Base-by-base conservation (phyloP, 1,139 yeast genomes). In the Kluyveromyces marxianus region DNA sequence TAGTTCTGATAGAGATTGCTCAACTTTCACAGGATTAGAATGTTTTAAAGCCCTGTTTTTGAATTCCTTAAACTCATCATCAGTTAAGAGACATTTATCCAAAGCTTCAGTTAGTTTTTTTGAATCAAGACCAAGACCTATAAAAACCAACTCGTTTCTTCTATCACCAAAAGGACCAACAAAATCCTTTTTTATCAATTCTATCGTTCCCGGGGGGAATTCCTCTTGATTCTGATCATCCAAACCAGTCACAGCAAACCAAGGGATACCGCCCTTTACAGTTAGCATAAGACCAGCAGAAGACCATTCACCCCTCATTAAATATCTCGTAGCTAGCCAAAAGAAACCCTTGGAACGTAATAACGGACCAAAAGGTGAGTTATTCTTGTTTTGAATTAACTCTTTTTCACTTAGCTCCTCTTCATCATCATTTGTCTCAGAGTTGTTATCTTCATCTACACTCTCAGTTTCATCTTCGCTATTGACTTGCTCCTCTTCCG, bases 241-340 rank as follows among this genome's bases (percentile, higher is more conserved):
- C 6, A 63, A 60, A 1, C 69, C 70, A n/a, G 68, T 55, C 6
- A 69, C 69, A 3, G 63, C 68, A 55, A 70, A 71, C 76, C 76
- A 71, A 2, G 74, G 74, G 37, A 69, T 67, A 3, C 75, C 75
- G 6, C 74, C 75, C 42, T 60, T 65, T 28, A 71, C 47, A 0
- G 75, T 70, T 29, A 71, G 52, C 72, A 71, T 70, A 1, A 69
- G 60, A 3, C 76, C 75, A 1, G 76, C 75, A 40, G 72, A 70
- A 3, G 72, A 68, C 75, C 74, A 71, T 57, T 71, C 75, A 25
- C 75, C 75, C 51, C 72, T 59, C 35, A 67, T 57, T 6, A 70
- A 64, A 45, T 65, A 60, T 47, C 75, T 59, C 3, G 74, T 62
- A 2, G 76, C 76, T n/a, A 72, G 54, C 76, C 76, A 72, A 48